phyloP scores from a whole-genome alignment of 1,284 basidiomycete species.

The Vanrija sp. region DNA sequence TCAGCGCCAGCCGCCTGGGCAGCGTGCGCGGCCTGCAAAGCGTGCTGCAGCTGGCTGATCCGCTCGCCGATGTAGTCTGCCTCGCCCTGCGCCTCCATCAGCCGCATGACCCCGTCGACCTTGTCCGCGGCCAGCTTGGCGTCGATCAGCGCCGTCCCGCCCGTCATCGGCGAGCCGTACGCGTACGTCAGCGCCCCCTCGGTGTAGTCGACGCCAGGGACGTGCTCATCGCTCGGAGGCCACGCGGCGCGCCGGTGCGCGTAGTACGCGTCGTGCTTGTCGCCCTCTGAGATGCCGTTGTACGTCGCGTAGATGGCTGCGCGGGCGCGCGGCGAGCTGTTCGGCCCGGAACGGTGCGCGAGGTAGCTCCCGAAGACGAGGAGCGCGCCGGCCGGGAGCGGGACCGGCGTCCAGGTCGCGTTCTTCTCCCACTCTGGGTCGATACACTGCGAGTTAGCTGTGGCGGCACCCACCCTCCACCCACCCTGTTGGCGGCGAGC shows the following conservation, averaged over 20 bases:
- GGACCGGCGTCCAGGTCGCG: constrained; percentile 35
- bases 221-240: constrained; percentile 35
- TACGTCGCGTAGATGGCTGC: constrained; percentile 43
- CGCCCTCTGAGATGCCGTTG: constrained; percentile 33
- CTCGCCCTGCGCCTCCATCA: constrained; percentile 25
- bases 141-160: constrained; percentile 22
- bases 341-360: constrained; percentile 39
- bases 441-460: constrained; percentile 25
- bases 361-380: constrained; percentile 42
- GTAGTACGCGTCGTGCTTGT: constrained; percentile 39
- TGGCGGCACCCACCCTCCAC: neutral
- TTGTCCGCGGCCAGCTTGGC: constrained; percentile 4
- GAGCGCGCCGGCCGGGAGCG: constrained; percentile 32
- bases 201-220: constrained; percentile 32
- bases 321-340: constrained; percentile 28
- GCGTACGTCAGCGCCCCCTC: constrained; percentile 28
- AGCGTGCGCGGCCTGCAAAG: constrained; percentile 31
- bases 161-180: constrained; percentile 25
- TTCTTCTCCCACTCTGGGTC: constrained; percentile 27
- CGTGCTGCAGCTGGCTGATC: constrained; percentile 32
- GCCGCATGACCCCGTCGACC: constrained; percentile 14
- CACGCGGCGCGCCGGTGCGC: constrained; percentile 33
- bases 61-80: constrained; percentile 32
- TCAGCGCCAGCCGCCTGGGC: constrained; percentile 29
- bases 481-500: constrained; percentile 24